Base-by-base conservation (phyloP, 768 basidiomycete species). In the Tricholoma sp. region DNA sequence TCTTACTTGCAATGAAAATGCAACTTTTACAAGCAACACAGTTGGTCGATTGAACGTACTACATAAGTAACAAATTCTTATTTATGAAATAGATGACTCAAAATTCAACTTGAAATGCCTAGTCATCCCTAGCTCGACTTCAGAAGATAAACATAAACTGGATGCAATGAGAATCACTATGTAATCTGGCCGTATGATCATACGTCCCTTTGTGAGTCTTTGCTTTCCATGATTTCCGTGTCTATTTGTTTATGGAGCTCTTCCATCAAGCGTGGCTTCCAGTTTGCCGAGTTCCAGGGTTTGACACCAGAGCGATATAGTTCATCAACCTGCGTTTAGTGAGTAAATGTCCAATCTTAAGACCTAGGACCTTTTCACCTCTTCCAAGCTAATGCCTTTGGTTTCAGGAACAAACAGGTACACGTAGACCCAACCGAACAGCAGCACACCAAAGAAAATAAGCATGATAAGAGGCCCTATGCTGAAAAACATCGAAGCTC, bases 391-490 rank as follows among this genome's bases (percentile, higher is more conserved):
- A 18, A 91, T 79, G 10, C 89, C 88, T 67, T 83, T 91, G 20
- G 87, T 91, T 75, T 93, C 91, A 18, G 90, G 90, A 48, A 93
- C 81, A 67, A 84, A 81, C 53, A 90, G 70, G 68, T 84, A 89
- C 24, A 89, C 89, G 65, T 88, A 93, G 57, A 81, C 68, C 64
- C 79, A 84, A 36, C 86, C 89, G 62, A 87, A 81, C 20, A 83
- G 59, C 8, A 89, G 76, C 82, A 87, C 82, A 53, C 87, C 85
- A 66, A 82, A 88, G 77, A 91, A 91, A 65, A 89, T 83, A 58
- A 90, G 68, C 39, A 88, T 73, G 66, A 91, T 89, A 59, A 89
- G 74, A 11, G 89, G 88, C 0, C 88, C 86, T 58, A 88, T 89
- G 57, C 82, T 81, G 55, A 17, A 20, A 36, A 58, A 33, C 8